Percentiles rank a stretch among this genome's conserved stretches.
Evolutionary conservation across 345 rosid genomes (phyloP).

Genomic region (Syzygium jambos): DNA sequence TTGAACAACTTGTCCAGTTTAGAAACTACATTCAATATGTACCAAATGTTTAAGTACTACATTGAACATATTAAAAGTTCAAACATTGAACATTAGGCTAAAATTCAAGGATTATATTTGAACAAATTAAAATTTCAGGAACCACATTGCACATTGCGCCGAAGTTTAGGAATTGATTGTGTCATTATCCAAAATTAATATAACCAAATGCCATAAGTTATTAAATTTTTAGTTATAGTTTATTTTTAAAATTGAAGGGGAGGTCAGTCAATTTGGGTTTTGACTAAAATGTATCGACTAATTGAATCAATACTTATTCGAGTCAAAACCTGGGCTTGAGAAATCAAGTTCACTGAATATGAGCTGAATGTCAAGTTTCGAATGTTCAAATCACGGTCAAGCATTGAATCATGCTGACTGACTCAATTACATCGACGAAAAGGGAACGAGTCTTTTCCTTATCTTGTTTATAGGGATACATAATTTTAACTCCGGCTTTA

Average conservation of each 20-base stretch:
- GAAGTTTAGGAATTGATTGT: no score
- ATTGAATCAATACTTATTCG: not conserved
- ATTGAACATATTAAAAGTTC: no score
- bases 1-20: no score
- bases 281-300: not conserved
- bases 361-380: fast-evolving
- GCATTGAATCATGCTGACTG: not conserved
- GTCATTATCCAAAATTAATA: not conserved
- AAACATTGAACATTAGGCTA: no score
- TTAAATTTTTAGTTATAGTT: not conserved
- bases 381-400: not conserved
- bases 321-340: not conserved
- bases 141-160: no score
- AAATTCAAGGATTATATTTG: no score
- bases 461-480: not conserved
- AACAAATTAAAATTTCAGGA: no score
- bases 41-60: no score
- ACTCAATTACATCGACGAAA: not conserved
- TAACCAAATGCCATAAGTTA: not conserved
- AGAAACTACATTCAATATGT: no score
- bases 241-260: not conserved
- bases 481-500: not conserved
- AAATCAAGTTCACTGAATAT: not conserved
- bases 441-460: not conserved
- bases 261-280: not conserved